A percentile compares a stretch with the other conserved stretches of the same genome.
Conservation (phyloP, 352 stramenopile genomes). For the Saprolegnia parasitica region DNA sequence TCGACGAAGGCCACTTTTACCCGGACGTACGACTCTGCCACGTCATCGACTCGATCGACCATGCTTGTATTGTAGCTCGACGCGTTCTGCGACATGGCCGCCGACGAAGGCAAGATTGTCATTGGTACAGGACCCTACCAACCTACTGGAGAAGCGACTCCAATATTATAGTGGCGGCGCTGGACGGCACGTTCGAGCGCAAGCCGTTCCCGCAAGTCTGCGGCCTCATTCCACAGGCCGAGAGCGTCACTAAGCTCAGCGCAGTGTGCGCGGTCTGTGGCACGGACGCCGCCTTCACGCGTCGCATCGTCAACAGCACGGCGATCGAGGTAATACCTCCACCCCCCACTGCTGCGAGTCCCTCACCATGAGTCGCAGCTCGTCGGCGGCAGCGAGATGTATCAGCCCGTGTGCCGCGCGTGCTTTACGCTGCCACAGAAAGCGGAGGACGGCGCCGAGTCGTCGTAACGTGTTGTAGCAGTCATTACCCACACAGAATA, state of each 20-base stretch:
- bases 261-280: slow-evolving; percentile 78
- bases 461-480: neutral
- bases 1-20: slow-evolving; percentile 86
- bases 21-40: slow-evolving; percentile 44
- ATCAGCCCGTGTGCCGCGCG: slow-evolving; percentile 70
- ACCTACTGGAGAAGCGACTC: neutral
- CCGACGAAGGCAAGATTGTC: slow-evolving; percentile 68
- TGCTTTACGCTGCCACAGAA: slow-evolving; percentile 48
- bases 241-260: slow-evolving; percentile 80
- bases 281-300: slow-evolving; percentile 68
- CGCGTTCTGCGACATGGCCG: slow-evolving; percentile 67
- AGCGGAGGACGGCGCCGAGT: neutral
- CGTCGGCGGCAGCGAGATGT: slow-evolving; percentile 72
- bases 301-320: slow-evolving; percentile 60
- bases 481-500: neutral
- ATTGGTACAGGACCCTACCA: slow-evolving; percentile 38
- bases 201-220: slow-evolving; percentile 74
- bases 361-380: slow-evolving; percentile 37
- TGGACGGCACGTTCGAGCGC: slow-evolving; percentile 72
- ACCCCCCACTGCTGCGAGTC: neutral
- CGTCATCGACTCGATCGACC: neutral
- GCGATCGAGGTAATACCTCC: slow-evolving; percentile 50
- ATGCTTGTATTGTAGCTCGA: slow-evolving; percentile 46
- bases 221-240: slow-evolving; percentile 62
- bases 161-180: slow-evolving; percentile 40